These are phyloP conservation scores for Raffaelea ambrosiae DNA, from an alignment of 2,329 filamentous ascomycete genomes.

Conservation along the genomic window DNA sequence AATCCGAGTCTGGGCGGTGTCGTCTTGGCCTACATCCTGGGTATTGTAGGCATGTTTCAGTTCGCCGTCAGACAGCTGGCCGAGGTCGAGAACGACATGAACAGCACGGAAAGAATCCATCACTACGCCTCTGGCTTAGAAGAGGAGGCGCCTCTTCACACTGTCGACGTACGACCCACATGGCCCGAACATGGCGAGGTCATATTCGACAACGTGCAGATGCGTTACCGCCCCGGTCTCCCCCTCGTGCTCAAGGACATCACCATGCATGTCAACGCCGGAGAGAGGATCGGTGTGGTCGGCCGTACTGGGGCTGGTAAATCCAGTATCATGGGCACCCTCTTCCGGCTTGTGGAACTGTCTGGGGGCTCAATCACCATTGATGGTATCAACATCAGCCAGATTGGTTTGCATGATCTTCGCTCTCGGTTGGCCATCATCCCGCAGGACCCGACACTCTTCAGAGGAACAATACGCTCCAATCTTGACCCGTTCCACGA, in stretches of 20 bases:
- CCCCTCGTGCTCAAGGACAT: slow-evolving; percentile 66
- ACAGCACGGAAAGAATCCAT: slow-evolving; percentile 82
- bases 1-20: slow-evolving; percentile 77
- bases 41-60: slow-evolving; percentile 94
- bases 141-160: slow-evolving; percentile 79
- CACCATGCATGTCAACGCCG: slow-evolving; percentile 62
- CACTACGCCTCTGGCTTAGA: slow-evolving; percentile 84
- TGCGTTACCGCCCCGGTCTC: slow-evolving; percentile 66
- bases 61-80: slow-evolving; percentile 93
- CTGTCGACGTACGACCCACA: slow-evolving; percentile 58
- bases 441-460: slow-evolving; percentile 76
- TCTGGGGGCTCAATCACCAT: slow-evolving; percentile 54
- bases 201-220: slow-evolving; percentile 63
- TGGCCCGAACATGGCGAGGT: slow-evolving; percentile 90
- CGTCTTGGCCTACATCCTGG: slow-evolving; percentile 85
- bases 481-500: slow-evolving; percentile 77
- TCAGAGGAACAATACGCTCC: slow-evolving; percentile 68
- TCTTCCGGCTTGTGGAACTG: slow-evolving; percentile 68
- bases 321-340: slow-evolving; percentile 72
- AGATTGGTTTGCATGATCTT: slow-evolving; percentile 65
- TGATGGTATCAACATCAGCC: slow-evolving; percentile 61
- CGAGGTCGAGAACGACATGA: slow-evolving; percentile 97
- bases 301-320: slow-evolving; percentile 78
- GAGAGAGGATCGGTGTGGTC: slow-evolving; percentile 74
- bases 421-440: slow-evolving; percentile 73